phyloP scores from a whole-genome alignment of 768 basidiomycete species.

The Mycena sanguinolenta region DNA sequence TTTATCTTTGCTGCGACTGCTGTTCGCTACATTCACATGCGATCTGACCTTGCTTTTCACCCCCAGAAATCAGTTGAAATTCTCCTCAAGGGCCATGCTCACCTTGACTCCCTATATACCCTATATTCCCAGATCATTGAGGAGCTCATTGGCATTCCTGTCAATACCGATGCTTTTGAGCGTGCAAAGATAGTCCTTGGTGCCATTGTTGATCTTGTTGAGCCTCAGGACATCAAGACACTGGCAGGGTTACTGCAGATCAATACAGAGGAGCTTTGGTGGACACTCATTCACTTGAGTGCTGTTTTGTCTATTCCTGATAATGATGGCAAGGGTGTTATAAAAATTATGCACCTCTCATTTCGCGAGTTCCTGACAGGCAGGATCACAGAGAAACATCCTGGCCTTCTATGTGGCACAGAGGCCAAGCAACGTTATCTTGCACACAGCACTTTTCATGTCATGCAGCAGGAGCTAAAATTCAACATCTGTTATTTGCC shows the following conservation, averaged over 20 bases:
- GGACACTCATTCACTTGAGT: neutral
- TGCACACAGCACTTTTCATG: neutral
- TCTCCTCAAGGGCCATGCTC: neutral
- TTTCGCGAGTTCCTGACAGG: conserved; percentile 4
- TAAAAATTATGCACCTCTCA: conserved; percentile 8
- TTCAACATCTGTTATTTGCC: conserved; percentile 18
- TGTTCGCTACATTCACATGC: neutral
- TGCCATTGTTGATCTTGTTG: neutral
- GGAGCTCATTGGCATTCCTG: neutral
- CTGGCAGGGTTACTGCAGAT: neutral
- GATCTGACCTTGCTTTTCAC: neutral
- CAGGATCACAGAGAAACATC: neutral
- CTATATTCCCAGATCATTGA: neutral
- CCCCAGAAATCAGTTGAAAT: neutral
- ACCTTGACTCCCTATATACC: neutral
- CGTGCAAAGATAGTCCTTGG: neutral
- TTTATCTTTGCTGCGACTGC: neutral
- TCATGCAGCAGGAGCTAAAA: neutral
- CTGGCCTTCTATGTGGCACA: conserved; percentile 10
- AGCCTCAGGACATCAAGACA: neutral
- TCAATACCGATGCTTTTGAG: neutral
- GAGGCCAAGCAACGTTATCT: neutral
- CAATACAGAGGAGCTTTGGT: neutral
- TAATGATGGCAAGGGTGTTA: neutral
- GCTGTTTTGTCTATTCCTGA: conserved; percentile 2